Percentiles rank a stretch among this genome's conserved stretches.
Conservation (phyloP, 129 eudicot species). For the Cynara cardunculus region DNA sequence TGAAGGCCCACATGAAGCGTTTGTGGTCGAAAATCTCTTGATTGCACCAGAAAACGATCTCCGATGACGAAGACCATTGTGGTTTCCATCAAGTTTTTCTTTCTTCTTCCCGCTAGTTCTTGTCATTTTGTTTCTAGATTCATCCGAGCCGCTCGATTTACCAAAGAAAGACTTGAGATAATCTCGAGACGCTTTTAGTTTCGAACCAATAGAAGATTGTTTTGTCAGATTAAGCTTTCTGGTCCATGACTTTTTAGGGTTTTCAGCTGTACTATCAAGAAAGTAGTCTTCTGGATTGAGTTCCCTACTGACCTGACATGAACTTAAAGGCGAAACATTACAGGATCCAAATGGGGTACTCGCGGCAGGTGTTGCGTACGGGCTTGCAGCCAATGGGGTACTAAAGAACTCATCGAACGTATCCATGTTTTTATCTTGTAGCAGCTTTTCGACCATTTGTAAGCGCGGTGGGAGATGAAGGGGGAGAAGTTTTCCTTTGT, state of each 20-base stretch:
- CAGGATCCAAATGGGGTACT: slow-evolving; percentile 83
- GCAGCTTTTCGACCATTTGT: slow-evolving; percentile 72
- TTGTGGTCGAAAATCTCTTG: slow-evolving; percentile 47
- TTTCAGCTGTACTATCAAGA: slow-evolving; percentile 29
- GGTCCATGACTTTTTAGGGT: slow-evolving; percentile 66
- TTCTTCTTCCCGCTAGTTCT: slow-evolving; percentile 30
- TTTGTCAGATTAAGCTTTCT: slow-evolving; percentile 55
- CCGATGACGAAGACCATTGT: slow-evolving; percentile 41
- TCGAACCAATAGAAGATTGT: slow-evolving; percentile 50
- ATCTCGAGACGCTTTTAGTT: slow-evolving; percentile 58
- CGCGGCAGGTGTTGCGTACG: slow-evolving; percentile 38
- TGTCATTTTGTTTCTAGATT: slow-evolving; percentile 32
- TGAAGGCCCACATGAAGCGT: slow-evolving; percentile 34
- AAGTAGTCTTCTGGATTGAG: slow-evolving; percentile 67
- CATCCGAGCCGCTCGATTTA: slow-evolving; percentile 51
- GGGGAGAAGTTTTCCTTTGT: slow-evolving; percentile 93
- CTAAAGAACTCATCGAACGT: slow-evolving; percentile 45
- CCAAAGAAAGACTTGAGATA: slow-evolving; percentile 69
- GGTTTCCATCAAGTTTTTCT: slow-evolving; percentile 32
- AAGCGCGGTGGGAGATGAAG: slow-evolving; percentile 80
- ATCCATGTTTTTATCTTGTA: slow-evolving; percentile 38
- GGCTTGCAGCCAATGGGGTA: slow-evolving; percentile 52
- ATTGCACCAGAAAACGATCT: slow-evolving; percentile 83
- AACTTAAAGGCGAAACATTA: slow-evolving; percentile 63
- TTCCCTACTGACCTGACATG: slow-evolving; percentile 80